Evolutionary conservation across 2,329 filamentous ascomycete genomes (phyloP).

Genomic region (Cadophora sp.): DNA sequence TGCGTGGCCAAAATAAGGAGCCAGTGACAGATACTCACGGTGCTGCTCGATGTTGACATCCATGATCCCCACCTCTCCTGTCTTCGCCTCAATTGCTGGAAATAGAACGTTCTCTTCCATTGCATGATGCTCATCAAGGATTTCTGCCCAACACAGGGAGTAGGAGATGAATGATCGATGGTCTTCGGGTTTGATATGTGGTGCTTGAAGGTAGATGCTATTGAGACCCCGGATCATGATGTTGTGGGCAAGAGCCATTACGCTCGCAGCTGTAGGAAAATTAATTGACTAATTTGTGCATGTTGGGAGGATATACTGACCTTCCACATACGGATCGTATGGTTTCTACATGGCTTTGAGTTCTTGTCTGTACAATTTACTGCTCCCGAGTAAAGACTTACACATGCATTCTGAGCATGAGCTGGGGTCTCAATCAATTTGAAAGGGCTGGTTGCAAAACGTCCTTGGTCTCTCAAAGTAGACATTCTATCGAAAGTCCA

Average conservation of each 20-base stretch:
- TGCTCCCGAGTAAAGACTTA: conserved; percentile 1
- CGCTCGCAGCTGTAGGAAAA: conserved; percentile 15
- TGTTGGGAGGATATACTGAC: neutral
- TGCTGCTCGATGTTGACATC: conserved; percentile 53
- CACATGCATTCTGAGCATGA: conserved; percentile 27
- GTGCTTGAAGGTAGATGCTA: conserved; percentile 46
- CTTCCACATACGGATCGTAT: conserved; percentile 27
- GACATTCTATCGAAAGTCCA: conserved; percentile 2
- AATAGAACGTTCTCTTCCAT: conserved; percentile 50
- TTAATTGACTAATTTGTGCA: neutral
- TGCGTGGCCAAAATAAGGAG: too few relatives aligned
- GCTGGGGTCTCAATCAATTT: conserved; percentile 33
- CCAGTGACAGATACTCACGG: conserved; percentile 23
- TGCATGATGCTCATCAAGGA: conserved; percentile 48
- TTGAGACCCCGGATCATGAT: conserved; percentile 48
- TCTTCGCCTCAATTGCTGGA: conserved; percentile 46
- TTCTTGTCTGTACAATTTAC: too few relatives aligned
- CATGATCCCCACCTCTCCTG: conserved; percentile 49
- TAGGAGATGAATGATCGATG: conserved; percentile 42
- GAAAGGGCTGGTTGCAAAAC: conserved; percentile 27
- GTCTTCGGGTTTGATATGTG: conserved; percentile 44
- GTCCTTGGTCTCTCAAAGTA: neutral
- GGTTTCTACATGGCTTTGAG: conserved; percentile 26
- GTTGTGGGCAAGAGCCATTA: conserved; percentile 46
- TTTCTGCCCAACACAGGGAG: conserved; percentile 26